These are phyloP conservation scores for Trichosporon asahii DNA, from an alignment of 1,284 basidiomycete genomes.

Conservation along the genomic window DNA sequence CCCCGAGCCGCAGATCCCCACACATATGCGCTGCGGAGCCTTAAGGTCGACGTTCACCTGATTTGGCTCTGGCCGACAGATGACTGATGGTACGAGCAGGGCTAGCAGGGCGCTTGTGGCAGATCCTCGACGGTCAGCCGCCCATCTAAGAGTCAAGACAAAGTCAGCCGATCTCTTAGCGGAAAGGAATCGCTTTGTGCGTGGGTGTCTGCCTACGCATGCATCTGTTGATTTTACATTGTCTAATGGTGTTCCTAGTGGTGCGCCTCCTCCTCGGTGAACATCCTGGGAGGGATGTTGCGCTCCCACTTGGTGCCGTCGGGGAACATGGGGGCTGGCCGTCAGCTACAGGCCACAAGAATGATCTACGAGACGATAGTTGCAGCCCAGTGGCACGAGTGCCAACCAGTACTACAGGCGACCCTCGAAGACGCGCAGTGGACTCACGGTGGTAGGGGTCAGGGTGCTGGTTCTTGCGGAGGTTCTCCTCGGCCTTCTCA, in stretches of 20 bases:
- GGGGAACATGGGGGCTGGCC: conserved; percentile 67
- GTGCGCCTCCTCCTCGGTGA: conserved; percentile 9
- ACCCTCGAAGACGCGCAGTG: background rate
- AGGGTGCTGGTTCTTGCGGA: conserved; percentile 70
- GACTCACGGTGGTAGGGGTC: conserved; percentile 85
- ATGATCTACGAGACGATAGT: conserved; percentile 29
- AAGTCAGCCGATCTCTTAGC: too few species aligned
- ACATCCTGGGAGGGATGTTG: conserved; percentile 16
- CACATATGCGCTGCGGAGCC: background rate
- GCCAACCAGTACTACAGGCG: background rate
- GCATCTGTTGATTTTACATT: conserved; percentile 20
- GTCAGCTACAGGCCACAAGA: conserved; percentile 16
- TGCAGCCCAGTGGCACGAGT: background rate
- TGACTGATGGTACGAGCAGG: background rate
- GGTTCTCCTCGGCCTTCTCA: conserved; percentile 72
- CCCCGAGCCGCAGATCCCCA: background rate
- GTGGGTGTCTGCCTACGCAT: conserved; percentile 17
- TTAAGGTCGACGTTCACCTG: background rate
- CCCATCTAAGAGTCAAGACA: too few species aligned
- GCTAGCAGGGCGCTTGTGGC: background rate
- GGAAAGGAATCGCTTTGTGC: background rate
- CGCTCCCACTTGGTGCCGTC: conserved; percentile 77
- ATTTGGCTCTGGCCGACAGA: background rate
- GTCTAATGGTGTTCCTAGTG: conserved; percentile 17
- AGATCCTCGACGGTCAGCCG: too few species aligned